These are phyloP conservation scores for Pluteus cervinus DNA, from an alignment of 768 basidiomycete species.

Conservation along the genomic window DNA sequence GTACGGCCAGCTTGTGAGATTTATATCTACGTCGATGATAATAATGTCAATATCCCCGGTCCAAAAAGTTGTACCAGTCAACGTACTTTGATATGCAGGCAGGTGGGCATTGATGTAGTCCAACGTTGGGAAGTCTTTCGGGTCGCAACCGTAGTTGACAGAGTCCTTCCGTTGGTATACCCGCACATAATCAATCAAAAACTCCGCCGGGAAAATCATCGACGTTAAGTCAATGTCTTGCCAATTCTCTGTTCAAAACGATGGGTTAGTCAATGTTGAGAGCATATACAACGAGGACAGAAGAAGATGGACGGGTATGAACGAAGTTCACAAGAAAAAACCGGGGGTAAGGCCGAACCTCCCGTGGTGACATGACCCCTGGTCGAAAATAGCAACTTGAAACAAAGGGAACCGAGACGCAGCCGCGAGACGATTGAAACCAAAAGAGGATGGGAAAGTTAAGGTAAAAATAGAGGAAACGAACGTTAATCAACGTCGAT, in stretches of 20 bases:
- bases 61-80: slow-evolving; percentile 2
- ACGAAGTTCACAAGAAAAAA: no score
- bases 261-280: neutral
- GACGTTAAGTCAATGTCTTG: slow-evolving; percentile 49
- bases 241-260: slow-evolving; percentile 46
- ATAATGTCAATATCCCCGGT: neutral
- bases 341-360: no score
- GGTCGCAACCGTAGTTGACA: slow-evolving; percentile 63
- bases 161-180: slow-evolving; percentile 66
- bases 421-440: no score
- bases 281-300: no score
- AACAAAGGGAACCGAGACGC: no score
- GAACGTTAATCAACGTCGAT: neutral
- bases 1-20: slow-evolving; percentile 38
- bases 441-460: no score
- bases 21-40: slow-evolving; percentile 27
- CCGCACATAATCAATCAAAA: slow-evolving; percentile 74
- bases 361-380: no score
- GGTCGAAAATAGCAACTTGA: no score
- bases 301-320: no score
- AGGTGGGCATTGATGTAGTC: slow-evolving; percentile 53
- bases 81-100: slow-evolving; percentile 55
- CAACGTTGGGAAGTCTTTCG: slow-evolving; percentile 56
- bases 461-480: no score
- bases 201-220: slow-evolving; percentile 63